Percentiles rank a stretch among this genome's conserved stretches.
Evolutionary conservation across 306 rosid genomes (phyloP).

Genomic region (Lathyrus sativus): DNA sequence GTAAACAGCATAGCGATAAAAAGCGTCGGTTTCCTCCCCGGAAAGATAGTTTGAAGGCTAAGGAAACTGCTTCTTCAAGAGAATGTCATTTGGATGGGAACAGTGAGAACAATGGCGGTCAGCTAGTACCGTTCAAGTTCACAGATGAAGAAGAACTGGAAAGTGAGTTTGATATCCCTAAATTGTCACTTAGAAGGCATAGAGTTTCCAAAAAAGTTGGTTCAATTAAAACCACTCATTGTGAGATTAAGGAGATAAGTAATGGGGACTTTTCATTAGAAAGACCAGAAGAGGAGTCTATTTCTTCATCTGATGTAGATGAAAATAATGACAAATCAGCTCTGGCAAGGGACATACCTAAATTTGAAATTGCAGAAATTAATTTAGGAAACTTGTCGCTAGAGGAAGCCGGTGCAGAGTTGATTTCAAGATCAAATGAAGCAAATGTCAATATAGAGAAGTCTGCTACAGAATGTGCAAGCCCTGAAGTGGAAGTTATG

Average conservation of each 20-base stretch:
- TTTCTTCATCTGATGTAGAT: conserved; percentile 33
- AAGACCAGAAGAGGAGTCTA: conserved; percentile 32
- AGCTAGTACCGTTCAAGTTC: conserved; percentile 42
- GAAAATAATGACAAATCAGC: conserved; percentile 36
- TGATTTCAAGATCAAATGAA: conserved; percentile 27
- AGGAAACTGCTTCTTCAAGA: conserved; percentile 46
- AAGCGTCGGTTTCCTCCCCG: conserved; percentile 25
- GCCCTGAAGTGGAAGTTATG: conserved; percentile 38
- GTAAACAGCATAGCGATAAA: conserved; percentile 32
- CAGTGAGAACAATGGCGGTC: conserved; percentile 35
- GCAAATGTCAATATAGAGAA: conserved; percentile 36
- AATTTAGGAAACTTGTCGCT: conserved; percentile 27
- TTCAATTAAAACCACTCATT: conserved; percentile 46
- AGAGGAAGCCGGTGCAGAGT: conserved; percentile 28
- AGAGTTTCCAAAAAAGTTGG: conserved; percentile 42
- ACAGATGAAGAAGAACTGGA: conserved; percentile 50
- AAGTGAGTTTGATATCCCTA: conserved; percentile 41
- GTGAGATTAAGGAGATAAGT: conserved; percentile 49
- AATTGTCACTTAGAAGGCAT: conserved; percentile 45
- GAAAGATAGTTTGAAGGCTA: conserved; percentile 33
- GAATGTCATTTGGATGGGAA: conserved; percentile 44
- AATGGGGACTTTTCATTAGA: conserved; percentile 33
- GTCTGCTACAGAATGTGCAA: conserved; percentile 32
- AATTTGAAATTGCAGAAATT: conserved; percentile 37
- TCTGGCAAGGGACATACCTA: conserved; percentile 34